Conservation (phyloP, 306 rosid species). For the Trifolium repens region DNA sequence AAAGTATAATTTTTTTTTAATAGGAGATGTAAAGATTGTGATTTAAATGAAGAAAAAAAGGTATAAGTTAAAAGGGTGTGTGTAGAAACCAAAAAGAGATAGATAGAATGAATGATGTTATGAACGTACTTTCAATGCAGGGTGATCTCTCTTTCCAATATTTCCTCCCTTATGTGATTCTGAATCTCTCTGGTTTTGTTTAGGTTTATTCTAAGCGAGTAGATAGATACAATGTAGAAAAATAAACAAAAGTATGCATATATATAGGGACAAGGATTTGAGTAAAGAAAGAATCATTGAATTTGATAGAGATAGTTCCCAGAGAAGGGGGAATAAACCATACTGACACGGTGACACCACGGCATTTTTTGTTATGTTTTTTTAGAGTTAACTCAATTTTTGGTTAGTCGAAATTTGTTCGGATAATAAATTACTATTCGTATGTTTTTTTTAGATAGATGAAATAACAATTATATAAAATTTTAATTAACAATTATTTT, state of each 20-base stretch:
- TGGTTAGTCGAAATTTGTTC: no score
- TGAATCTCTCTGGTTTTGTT: not conserved
- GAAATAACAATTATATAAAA: no score
- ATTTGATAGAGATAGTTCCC: no score
- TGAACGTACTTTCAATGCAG: not conserved
- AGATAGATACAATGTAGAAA: not conserved
- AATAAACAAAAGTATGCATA: no score
- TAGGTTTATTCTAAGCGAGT: not conserved
- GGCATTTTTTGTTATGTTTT: not conserved
- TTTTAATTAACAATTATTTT: no score
- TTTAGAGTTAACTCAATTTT: no score
- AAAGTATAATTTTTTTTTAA: not conserved
- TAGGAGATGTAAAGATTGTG: not conserved
- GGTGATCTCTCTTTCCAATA: not conserved
- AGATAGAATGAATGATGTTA: not conserved
- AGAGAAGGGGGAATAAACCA: not conserved
- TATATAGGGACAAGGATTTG: not conserved
- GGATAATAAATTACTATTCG: no score
- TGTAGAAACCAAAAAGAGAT: no score
- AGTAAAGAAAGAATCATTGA: not conserved
- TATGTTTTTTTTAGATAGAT: no score
- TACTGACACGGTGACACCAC: not conserved
- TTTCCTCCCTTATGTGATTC: not conserved
- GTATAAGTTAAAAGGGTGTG: not conserved
- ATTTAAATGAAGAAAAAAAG: not conserved